Conservation (phyloP, 2,329 filamentous ascomycete genomes). For the Rhynchosporium graminicola region DNA sequence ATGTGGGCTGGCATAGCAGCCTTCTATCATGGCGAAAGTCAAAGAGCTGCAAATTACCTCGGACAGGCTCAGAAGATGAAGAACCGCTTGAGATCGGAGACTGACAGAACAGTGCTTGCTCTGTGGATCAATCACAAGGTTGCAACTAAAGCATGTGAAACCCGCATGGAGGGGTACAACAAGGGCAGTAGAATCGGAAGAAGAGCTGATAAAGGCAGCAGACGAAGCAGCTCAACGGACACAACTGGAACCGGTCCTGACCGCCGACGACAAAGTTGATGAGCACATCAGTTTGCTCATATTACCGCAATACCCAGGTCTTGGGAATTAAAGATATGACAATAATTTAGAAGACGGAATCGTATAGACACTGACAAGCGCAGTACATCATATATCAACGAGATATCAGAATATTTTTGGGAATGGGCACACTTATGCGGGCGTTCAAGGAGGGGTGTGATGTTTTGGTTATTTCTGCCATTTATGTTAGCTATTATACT, state of each 20-base stretch:
- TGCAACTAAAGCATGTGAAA: background rate
- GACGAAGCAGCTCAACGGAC: background rate
- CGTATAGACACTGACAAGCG: background rate
- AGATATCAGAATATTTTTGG: background rate
- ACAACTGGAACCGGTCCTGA: background rate
- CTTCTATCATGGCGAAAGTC: background rate
- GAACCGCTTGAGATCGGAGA: background rate
- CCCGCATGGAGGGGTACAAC: background rate
- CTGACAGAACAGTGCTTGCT: background rate
- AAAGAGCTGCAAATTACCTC: background rate
- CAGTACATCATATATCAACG: background rate
- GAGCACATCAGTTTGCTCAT: too few species aligned
- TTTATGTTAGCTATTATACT: background rate
- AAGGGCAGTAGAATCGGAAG: background rate
- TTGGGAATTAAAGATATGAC: background rate
- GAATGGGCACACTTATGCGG: conserved; percentile 1
- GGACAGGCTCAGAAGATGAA: background rate
- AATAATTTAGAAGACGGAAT: background rate
- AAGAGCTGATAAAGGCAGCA: background rate
- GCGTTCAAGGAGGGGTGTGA: background rate
- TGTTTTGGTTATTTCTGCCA: background rate
- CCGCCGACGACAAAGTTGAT: too few species aligned
- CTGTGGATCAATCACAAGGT: background rate
- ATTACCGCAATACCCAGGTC: too few species aligned
- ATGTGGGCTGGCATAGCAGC: conserved; percentile 8